Evolutionary conservation across 257 asterid genomes (phyloP), one percentile per base, ranked within the genome.

Genomic region (Ehretia macrophylla): DNA sequence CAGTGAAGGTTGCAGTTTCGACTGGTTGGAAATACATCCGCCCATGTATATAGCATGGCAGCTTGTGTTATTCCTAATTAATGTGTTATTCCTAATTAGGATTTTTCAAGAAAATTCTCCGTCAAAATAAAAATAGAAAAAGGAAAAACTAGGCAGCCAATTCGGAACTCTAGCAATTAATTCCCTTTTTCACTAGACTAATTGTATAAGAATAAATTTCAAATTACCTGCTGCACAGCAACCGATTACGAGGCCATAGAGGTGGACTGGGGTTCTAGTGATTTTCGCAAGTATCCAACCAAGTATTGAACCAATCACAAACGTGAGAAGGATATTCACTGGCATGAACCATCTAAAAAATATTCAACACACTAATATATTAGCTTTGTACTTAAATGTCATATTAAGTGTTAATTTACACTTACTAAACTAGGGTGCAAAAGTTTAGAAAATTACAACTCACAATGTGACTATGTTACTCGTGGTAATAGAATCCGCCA

Each of bases 141-240:
- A n/a, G n/a, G n/a, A n/a, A n/a, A n/a, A n/a, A n/a, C n/a, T n/a
- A n/a, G n/a, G n/a, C n/a, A n/a, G n/a, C n/a, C n/a, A n/a, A n/a
- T n/a, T n/a, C n/a, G n/a, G n/a, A n/a, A n/a, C n/a, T n/a, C n/a
- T n/a, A n/a, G n/a, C n/a, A n/a, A n/a, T n/a, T n/a, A n/a, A n/a
- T n/a, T n/a, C n/a, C n/a, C n/a, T n/a, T n/a, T n/a, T n/a, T n/a
- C n/a, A n/a, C n/a, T n/a, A n/a, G n/a, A n/a, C n/a, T n/a, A n/a
- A n/a, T n/a, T n/a, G n/a, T n/a, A n/a, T n/a, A n/a, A n/a, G 47
- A 10, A 11, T 42, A 10, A 23, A 16, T 10, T 9, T 5, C 16
- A 17, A 5, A 11, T 35, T 55, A 75, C 81, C 81, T 63, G 78
- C 75, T 0, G 81, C 74, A n/a, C 81, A 76, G 70, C 72, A 72